Evolutionary conservation across 2,329 filamentous ascomycete species (phyloP).

Genomic region (Botrytis galanthina): DNA sequence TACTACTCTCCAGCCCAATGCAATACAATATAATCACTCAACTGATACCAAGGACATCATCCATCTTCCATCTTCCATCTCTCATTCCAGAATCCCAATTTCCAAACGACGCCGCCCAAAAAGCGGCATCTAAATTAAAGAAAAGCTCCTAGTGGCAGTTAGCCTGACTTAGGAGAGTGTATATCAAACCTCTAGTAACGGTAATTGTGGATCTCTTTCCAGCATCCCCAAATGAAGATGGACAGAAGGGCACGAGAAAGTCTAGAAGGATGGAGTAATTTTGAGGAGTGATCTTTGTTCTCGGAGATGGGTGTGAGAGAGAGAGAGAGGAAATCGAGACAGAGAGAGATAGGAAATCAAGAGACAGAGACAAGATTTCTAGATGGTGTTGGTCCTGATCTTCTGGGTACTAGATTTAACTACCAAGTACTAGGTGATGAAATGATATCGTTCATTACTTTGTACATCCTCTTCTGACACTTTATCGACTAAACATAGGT

Average conservation of each 20-base stretch:
- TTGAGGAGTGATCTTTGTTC: not conserved
- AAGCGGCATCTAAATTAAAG: not conserved
- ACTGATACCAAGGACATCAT: not conserved
- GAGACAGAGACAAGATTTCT: not conserved
- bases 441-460: not conserved
- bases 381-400: not conserved
- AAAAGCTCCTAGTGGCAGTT: not conserved
- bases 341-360: not conserved
- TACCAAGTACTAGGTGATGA: too few species aligned
- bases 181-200: not conserved
- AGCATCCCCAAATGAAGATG: not conserved
- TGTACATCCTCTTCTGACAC: not conserved
- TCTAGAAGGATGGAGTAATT: not conserved
- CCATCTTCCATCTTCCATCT: too few species aligned
- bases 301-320: not conserved
- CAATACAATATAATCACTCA: not conserved
- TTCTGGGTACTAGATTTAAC: not conserved
- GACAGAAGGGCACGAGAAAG: not conserved
- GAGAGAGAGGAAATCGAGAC: not conserved
- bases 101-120: not conserved
- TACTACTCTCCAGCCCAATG: too few species aligned
- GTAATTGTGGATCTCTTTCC: not conserved
- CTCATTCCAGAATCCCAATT: not conserved
- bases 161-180: not conserved
- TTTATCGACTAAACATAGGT: not conserved